These are phyloP conservation scores for Leptographium procerum DNA, from an alignment of 2,329 filamentous ascomycete genomes.

Conservation along the genomic window DNA sequence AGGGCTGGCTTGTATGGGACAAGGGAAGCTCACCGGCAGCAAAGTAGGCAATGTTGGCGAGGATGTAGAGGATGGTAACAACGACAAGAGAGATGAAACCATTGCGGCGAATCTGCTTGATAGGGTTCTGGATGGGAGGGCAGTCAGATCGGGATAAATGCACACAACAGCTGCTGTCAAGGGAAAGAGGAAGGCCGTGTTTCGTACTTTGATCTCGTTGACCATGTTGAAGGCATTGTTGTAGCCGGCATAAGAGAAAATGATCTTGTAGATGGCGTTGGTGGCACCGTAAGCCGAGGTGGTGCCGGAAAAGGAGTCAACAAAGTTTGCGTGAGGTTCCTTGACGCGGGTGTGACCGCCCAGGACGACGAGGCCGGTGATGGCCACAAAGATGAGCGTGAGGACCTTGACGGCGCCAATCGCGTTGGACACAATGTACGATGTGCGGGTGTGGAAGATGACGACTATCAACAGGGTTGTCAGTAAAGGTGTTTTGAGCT, in stretches of 20 bases:
- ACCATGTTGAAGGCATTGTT: constrained; percentile 49
- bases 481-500: background rate
- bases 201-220: constrained; percentile 36
- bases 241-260: constrained; percentile 47
- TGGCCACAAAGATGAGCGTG: constrained; percentile 44
- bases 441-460: constrained; percentile 39
- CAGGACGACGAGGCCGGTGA: constrained; percentile 47
- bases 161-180: background rate
- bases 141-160: background rate
- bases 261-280: constrained; percentile 47
- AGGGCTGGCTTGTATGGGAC: background rate
- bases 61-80: constrained; percentile 41
- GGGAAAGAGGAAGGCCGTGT: too few relatives aligned
- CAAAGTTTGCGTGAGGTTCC: constrained; percentile 42
- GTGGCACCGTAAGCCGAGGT: constrained; percentile 33
- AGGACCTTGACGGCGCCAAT: constrained; percentile 46
- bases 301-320: constrained; percentile 37
- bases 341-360: constrained; percentile 38
- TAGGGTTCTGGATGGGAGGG: constrained; percentile 33
- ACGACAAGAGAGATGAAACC: constrained; percentile 36
- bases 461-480: constrained; percentile 15
- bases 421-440: constrained; percentile 38
- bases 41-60: constrained; percentile 51
- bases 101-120: constrained; percentile 40
- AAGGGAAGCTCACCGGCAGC: constrained; percentile 23